phyloP scores from a whole-genome alignment of 1,284 basidiomycete species.

The Tausonia pullulans region DNA sequence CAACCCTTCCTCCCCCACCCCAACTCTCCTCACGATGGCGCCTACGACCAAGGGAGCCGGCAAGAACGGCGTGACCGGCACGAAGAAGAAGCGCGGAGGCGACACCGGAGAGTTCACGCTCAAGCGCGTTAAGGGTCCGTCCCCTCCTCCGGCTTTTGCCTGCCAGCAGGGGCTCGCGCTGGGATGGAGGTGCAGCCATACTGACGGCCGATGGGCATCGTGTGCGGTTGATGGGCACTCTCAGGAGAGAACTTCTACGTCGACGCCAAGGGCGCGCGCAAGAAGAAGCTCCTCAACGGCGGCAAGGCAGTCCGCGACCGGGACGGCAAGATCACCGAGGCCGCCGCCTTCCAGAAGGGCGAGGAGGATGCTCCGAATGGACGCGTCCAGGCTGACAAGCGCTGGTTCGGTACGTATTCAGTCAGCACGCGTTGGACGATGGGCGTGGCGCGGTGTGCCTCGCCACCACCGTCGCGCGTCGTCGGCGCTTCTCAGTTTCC shows the following conservation, averaged over 20 bases:
- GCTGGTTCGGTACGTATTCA: conserved; percentile 76
- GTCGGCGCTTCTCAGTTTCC: background rate
- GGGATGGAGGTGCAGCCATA: too few relatives aligned
- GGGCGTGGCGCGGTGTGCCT: background rate
- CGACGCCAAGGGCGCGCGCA: conserved; percentile 69
- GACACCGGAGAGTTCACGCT: conserved; percentile 35
- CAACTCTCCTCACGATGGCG: conserved; percentile 3
- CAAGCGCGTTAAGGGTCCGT: conserved; percentile 56
- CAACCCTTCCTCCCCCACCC: background rate
- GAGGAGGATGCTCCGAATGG: conserved; percentile 79
- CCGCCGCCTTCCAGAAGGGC: conserved; percentile 84
- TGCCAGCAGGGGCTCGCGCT: background rate
- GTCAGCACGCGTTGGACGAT: too few relatives aligned
- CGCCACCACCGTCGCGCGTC: background rate
- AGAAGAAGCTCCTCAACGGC: conserved; percentile 81
- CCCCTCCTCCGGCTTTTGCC: background rate
- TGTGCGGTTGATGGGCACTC: conserved; percentile 19
- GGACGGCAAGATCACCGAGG: conserved; percentile 80
- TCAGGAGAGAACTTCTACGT: conserved; percentile 78
- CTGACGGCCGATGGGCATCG: conserved; percentile 22
- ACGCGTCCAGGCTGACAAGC: conserved; percentile 77
- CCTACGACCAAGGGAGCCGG: background rate
- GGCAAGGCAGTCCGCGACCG: conserved; percentile 79
- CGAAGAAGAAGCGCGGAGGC: conserved; percentile 17
- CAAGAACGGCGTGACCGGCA: conserved; percentile 15